A percentile compares a stretch with the other conserved stretches of the same genome.
Evolutionary conservation across 2,329 filamentous ascomycete genomes (phyloP).

Genomic region (Phaeosphaeriaceae sp.): DNA sequence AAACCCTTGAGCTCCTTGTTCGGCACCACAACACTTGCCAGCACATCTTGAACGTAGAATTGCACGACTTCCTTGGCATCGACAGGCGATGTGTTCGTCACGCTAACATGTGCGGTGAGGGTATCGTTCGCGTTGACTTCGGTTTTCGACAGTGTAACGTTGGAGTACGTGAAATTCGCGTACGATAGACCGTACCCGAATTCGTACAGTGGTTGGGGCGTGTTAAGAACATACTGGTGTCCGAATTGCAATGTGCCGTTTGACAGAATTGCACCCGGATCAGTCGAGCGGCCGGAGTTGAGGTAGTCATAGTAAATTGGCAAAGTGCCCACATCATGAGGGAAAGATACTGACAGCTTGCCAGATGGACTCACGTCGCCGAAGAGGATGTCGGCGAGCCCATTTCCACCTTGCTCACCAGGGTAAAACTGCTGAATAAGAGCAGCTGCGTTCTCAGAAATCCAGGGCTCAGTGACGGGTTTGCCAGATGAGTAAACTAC

Average conservation of each 20-base stretch:
- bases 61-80: slow-evolving; percentile 73
- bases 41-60: slow-evolving; percentile 69
- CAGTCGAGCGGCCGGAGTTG: slow-evolving; percentile 66
- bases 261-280: slow-evolving; percentile 60
- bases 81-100: slow-evolving; percentile 64
- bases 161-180: slow-evolving; percentile 67
- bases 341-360: slow-evolving; percentile 71
- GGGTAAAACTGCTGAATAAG: slow-evolving; percentile 79
- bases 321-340: slow-evolving; percentile 69
- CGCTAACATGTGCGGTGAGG: slow-evolving; percentile 65
- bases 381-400: slow-evolving; percentile 68
- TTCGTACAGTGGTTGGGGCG: slow-evolving; percentile 66
- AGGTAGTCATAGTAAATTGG: slow-evolving; percentile 77
- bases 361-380: slow-evolving; percentile 71
- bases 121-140: slow-evolving; percentile 60
- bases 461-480: slow-evolving; percentile 76
- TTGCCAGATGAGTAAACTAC: slow-evolving; percentile 75
- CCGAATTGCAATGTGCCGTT: slow-evolving; percentile 71
- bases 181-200: slow-evolving; percentile 74
- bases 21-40: slow-evolving; percentile 68
- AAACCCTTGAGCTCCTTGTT: slow-evolving; percentile 72
- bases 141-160: slow-evolving; percentile 59
- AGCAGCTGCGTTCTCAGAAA: slow-evolving; percentile 68
- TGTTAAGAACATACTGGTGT: slow-evolving; percentile 69
- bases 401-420: slow-evolving; percentile 71